These are phyloP conservation scores for Verticillium zaregamsianum DNA, from an alignment of 2,329 filamentous ascomycete genomes.

Conservation along the genomic window DNA sequence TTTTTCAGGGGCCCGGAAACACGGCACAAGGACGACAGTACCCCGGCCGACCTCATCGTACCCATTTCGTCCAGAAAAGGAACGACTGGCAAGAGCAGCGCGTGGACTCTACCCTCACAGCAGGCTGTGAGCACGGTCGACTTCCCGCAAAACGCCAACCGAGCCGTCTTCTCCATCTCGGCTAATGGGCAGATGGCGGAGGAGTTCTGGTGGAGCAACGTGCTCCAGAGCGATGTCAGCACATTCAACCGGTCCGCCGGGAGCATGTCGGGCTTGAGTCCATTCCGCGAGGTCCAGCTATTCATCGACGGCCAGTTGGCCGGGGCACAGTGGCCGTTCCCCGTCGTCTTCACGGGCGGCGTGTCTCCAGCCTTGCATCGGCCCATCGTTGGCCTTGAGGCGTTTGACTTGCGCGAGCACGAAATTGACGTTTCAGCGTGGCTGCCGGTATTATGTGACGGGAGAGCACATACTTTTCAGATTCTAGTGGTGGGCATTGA, in stretches of 20 bases:
- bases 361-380: conserved; percentile 73
- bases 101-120: conserved; percentile 62
- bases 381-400: conserved; percentile 72
- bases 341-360: conserved; percentile 78
- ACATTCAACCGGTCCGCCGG: conserved; percentile 56
- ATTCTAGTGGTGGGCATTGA: conserved; percentile 64
- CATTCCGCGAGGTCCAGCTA: conserved; percentile 76
- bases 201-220: conserved; percentile 85
- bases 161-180: conserved; percentile 71
- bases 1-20: conserved; percentile 52
- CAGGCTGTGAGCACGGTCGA: conserved; percentile 53
- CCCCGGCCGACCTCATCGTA: conserved; percentile 60
- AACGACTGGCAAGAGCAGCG: conserved; percentile 50
- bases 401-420: conserved; percentile 74
- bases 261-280: conserved; percentile 61
- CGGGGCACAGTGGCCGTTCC: conserved; percentile 77
- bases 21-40: background rate
- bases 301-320: conserved; percentile 68
- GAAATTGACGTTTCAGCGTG: conserved; percentile 81
- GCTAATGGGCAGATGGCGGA: conserved; percentile 72
- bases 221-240: conserved; percentile 55
- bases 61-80: conserved; percentile 58
- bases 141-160: conserved; percentile 63
- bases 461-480: conserved; percentile 59
- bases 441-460: conserved; percentile 65